These are phyloP conservation scores for Saccharomycopsis malanga DNA, from an alignment of 805 yeast genomes.

Conservation along the genomic window DNA sequence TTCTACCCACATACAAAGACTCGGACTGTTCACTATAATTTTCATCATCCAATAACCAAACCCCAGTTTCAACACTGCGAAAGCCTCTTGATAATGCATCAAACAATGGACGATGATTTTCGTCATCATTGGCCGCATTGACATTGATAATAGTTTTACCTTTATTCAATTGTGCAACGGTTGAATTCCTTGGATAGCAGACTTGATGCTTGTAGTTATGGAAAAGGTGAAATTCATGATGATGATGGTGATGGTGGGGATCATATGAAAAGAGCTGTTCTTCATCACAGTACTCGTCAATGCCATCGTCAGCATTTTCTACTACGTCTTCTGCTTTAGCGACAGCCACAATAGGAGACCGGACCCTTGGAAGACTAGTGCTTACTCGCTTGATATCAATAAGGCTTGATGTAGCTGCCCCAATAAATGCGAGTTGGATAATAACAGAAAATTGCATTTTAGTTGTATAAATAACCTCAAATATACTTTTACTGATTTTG, in stretches of 20 bases:
- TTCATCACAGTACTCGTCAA: conserved; percentile 1
- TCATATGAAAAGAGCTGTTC: background rate
- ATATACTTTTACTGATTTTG: no score
- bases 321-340: background rate
- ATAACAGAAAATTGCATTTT: no score
- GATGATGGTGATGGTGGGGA: conserved; percentile 1
- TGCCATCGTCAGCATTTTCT: background rate
- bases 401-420: no score
- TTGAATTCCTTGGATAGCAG: conserved; percentile 12
- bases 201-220: conserved; percentile 5
- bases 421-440: no score
- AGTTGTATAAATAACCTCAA: no score
- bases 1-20: conserved; percentile 61
- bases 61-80: conserved; percentile 55
- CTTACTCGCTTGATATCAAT: background rate
- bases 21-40: conserved; percentile 31
- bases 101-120: conserved; percentile 49
- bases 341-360: background rate
- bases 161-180: conserved; percentile 23
- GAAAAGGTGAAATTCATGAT: background rate
- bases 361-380: background rate
- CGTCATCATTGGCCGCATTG: conserved; percentile 67
- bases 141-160: conserved; percentile 31
- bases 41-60: conserved; percentile 40
- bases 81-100: conserved; percentile 49